Conservation (phyloP, 2,329 filamentous ascomycete species). For the Penicillium vulpinum region DNA sequence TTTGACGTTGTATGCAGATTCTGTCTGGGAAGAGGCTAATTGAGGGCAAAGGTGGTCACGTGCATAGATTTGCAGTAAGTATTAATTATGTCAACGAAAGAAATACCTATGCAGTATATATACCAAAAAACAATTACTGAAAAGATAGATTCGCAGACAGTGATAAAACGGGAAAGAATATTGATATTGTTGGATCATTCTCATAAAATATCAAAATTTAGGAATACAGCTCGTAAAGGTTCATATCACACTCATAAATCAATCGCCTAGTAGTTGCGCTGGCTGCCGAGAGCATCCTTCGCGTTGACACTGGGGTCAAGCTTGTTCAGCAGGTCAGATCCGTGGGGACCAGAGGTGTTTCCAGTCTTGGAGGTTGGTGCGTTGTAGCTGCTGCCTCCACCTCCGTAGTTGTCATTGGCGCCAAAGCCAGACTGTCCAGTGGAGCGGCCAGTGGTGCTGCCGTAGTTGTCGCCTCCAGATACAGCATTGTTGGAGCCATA, state of each 20-base stretch:
- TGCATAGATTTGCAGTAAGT: not conserved
- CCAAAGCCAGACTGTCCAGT: not conserved
- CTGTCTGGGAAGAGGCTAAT: not conserved
- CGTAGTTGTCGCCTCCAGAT: not conserved
- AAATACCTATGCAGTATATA: not conserved
- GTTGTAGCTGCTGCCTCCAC: slow-evolving; percentile 20
- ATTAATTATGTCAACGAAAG: not conserved
- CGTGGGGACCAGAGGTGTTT: slow-evolving; percentile 44
- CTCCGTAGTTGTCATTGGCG: not conserved
- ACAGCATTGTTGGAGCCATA: not conserved
- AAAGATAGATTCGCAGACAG: too few species aligned
- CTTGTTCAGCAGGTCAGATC: slow-evolving; percentile 49
- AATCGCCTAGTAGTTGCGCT: slow-evolving; percentile 16
- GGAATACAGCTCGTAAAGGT: not conserved
- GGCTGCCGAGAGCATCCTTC: slow-evolving; percentile 4
- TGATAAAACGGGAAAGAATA: not conserved
- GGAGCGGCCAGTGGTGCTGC: not conserved
- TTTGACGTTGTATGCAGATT: not conserved
- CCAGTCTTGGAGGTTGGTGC: not conserved
- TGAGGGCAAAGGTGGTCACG: not conserved
- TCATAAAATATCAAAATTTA: not conserved
- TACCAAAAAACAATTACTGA: not conserved
- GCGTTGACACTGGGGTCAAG: slow-evolving; percentile 21
- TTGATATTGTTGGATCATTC: not conserved
- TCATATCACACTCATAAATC: not conserved